Evolutionary conservation across 177 flowering plant genomes (phyloP), one percentile per base, ranked within the genome.

Genomic region (Vitis hybrid): DNA sequence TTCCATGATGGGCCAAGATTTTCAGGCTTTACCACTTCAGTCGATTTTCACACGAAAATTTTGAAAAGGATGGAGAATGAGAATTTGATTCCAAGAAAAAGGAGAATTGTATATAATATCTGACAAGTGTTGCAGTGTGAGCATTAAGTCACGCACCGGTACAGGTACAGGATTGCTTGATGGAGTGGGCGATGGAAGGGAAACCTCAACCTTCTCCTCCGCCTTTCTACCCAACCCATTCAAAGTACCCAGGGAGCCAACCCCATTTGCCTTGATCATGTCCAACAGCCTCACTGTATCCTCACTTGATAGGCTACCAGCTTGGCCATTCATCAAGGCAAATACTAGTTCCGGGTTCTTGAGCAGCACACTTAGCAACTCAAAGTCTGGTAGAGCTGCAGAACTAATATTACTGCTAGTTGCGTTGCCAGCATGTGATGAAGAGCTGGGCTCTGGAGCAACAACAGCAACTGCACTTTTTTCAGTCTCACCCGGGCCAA

Each of bases 301-400:
- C 45, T 79, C 88, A 60, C 80, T 82, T 0, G 94, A 73, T 26
- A 96, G 60, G 68, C 80, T 87, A 70, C 80, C 82, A 39, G 83
- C 90, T 71, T 91, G 93, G 11, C 97, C 97, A 62, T 97, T 87
- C 9, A 97, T 92, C 79, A 96, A 72, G 2, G 95, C 97, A 70
- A 89, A 87, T 70, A 96, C 98, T 67, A 96, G 74, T 9, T 86
- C 89, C 6, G 99, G 99, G 74, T 96, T 92, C 74, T 91, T 92
- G 8, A 96, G 89, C 70, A 96, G 74, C 12, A 83, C 96, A 17
- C 95, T 97, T 32, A 96, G 88, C 80, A 96, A 79, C 75, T 92
- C 97, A n/a, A 94, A 82, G 79, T 96, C 99, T 0, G 98, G 98
- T 65, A 81, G 91, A 2, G 91, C 70, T 32, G 83, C 70, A 39